Evolutionary conservation across 345 rosid genomes (phyloP), one percentile per base, ranked within the genome.

Genomic region (Corchorus capsularis): DNA sequence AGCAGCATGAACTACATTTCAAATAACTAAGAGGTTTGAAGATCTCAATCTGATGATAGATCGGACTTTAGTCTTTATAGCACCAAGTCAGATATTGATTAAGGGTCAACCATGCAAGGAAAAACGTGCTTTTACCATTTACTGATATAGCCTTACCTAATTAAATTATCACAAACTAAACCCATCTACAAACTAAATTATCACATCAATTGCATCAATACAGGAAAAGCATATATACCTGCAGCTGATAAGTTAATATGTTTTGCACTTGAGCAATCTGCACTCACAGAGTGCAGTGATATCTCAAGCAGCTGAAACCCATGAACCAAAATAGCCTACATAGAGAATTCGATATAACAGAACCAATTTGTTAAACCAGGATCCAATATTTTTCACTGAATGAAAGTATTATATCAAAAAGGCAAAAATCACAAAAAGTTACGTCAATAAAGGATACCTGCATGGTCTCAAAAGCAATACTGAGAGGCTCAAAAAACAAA

Each of bases 401-500:
- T 5, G 35, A 69, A 34, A 52, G 59, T 50, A 69, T 32, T 9
- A 9, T 32, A 68, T 5, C 27, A 27, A 27, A 27, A 27, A 27
- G 27, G 27, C 2, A 69, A 66, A 64, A 41, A 41, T 19, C 43
- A 8, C 34, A 35, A 34, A 37, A 17, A 35, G 13, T 52, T 27
- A 67, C 47, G 6, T 8, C 56, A 69, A 49, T 8, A 34, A 27
- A 34, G 32, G 46, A 34, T 69, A 69, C 73, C 61, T 69, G 73
- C 73, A 69, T 34, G 61, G 61, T 69, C 73, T 69, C 73, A 69
- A 69, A 69, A 69, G 73, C 60, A 69, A 69, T 69, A 69, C 73
- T 69, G 60, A 69, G 60, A 69, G 73, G 73, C 61, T 69, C 73
- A 69, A 69, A 69, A 69, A 69, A 52, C 73, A 69, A 69, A 22